A percentile compares a stretch with the other conserved stretches of the same genome.
These are phyloP conservation scores for Prorocentrum cordatum DNA, from an alignment of 169 alveolate genomes.

Conservation along the genomic window DNA sequence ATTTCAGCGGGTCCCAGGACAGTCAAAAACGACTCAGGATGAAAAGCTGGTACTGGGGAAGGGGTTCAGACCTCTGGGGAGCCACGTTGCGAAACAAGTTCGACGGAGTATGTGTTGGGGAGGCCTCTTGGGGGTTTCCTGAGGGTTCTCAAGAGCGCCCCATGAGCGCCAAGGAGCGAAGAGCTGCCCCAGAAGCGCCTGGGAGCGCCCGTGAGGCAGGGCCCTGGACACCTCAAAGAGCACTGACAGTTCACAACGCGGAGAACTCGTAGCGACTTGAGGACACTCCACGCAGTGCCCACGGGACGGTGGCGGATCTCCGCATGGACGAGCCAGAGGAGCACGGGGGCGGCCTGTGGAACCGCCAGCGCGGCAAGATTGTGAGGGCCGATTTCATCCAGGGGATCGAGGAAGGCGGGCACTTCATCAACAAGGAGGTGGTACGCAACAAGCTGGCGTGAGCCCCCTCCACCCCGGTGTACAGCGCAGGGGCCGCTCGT, in stretches of 20 bases:
- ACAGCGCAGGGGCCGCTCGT: no score
- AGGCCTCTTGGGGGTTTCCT: no score
- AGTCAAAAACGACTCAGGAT: no score
- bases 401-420: slow-evolving; percentile 41
- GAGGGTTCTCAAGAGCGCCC: background rate
- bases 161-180: background rate
- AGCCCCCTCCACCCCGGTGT: no score
- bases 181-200: background rate
- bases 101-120: no score
- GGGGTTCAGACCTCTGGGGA: no score
- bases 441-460: no score
- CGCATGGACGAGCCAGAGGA: slow-evolving; percentile 7
- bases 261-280: background rate
- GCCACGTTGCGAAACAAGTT: no score
- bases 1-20: no score
- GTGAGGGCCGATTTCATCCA: slow-evolving; percentile 45
- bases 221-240: no score
- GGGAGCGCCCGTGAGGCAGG: no score
- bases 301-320: background rate
- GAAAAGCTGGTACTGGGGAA: no score
- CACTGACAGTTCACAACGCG: background rate
- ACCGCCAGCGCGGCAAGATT: slow-evolving; percentile 21
- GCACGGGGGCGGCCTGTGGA: slow-evolving; percentile 37
- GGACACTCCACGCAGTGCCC: background rate
- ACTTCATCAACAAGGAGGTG: slow-evolving; percentile 40